Evolutionary conservation across 495 filamentous ascomycete species (phyloP).

Genomic region (Podospora pseudocomata): DNA sequence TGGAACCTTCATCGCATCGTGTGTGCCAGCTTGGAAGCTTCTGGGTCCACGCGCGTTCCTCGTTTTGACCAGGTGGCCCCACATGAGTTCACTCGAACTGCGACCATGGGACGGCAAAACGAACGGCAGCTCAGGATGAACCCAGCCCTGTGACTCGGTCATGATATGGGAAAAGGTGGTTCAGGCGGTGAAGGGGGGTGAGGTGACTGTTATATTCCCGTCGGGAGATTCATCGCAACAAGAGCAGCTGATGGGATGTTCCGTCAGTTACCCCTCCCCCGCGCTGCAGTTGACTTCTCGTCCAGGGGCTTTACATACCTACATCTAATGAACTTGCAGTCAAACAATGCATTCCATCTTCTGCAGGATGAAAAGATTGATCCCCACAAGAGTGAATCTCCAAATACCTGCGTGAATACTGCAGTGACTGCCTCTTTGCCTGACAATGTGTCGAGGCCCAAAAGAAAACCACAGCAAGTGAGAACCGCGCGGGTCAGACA

Average conservation of each 20-base stretch:
- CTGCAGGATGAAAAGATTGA: neutral
- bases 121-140: slow-evolving; percentile 3
- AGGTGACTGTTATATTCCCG: slow-evolving; percentile 5
- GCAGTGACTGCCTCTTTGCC: neutral
- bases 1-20: neutral
- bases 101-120: neutral
- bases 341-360: neutral
- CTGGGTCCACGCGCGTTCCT: slow-evolving; percentile 13
- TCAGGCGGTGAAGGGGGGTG: neutral
- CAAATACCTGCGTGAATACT: neutral
- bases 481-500: neutral
- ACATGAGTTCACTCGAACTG: slow-evolving; percentile 5
- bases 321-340: neutral
- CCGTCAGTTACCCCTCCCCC: slow-evolving; percentile 15
- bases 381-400: neutral
- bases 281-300: neutral
- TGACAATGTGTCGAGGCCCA: neutral
- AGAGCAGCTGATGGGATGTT: slow-evolving; percentile 11
- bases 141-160: slow-evolving; percentile 4
- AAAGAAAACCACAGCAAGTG: neutral
- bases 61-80: slow-evolving; percentile 10
- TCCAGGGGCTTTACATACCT: neutral
- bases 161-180: neutral
- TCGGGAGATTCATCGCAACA: slow-evolving; percentile 4
- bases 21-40: slow-evolving; percentile 9